phyloP scores from a whole-genome alignment of 352 stramenopile species.

The Globisporangium solare region DNA sequence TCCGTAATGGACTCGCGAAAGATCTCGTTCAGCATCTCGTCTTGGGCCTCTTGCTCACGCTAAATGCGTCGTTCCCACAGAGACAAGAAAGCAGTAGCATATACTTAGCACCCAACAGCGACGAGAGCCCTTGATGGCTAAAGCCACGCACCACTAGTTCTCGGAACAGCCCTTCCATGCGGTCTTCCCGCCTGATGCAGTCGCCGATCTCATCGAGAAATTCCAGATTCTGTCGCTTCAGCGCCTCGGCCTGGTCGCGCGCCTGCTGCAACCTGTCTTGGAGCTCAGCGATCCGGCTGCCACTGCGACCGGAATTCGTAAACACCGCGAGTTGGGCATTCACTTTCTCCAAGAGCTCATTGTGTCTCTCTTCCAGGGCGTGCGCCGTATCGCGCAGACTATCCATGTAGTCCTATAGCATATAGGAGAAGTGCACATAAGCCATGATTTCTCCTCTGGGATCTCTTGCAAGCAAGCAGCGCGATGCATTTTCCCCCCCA shows the following conservation, averaged over 20 bases:
- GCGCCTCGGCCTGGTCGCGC: conserved; percentile 21
- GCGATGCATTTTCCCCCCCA: not conserved
- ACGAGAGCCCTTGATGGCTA: too few relatives aligned
- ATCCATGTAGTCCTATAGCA: conserved; percentile 38
- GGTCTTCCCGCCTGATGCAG: conserved; percentile 46
- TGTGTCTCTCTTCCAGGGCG: conserved; percentile 29
- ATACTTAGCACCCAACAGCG: too few relatives aligned
- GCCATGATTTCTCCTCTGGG: too few relatives aligned
- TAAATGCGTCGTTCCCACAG: conserved; percentile 3
- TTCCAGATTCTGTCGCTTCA: conserved; percentile 41
- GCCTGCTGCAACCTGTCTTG: conserved; percentile 29
- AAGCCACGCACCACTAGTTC: conserved; percentile 23
- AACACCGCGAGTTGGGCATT: conserved; percentile 26
- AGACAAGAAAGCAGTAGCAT: not conserved
- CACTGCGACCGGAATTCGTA: conserved; percentile 3
- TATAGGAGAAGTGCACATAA: not conserved
- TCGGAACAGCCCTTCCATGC: conserved; percentile 50
- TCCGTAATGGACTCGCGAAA: conserved; percentile 16
- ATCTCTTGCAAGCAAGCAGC: too few relatives aligned
- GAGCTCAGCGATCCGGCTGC: conserved; percentile 18
- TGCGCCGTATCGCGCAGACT: conserved; percentile 27
- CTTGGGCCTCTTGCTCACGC: conserved; percentile 26
- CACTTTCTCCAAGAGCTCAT: conserved; percentile 29
- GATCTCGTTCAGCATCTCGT: conserved; percentile 22
- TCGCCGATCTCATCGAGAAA: conserved; percentile 43